Evolutionary conservation across 2,329 filamentous ascomycete species (phyloP).

Genomic region (Aspergillus ochraceoroseus): DNA sequence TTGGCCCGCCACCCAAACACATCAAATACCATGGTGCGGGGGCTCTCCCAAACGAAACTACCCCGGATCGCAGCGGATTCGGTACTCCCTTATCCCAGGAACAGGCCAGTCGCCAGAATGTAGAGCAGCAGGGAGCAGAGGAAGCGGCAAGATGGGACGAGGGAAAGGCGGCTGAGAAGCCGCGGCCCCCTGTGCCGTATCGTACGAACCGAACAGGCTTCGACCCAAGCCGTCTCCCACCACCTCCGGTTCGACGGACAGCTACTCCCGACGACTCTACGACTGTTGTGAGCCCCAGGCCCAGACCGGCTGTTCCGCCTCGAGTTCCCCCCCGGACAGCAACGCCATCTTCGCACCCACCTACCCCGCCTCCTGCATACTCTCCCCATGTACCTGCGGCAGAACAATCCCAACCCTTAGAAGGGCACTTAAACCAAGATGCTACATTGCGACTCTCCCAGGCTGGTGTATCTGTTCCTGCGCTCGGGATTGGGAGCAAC

Average conservation of each 20-base stretch:
- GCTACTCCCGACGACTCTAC: constrained; percentile 28
- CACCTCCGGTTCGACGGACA: constrained; percentile 57
- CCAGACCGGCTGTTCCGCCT: constrained; percentile 59
- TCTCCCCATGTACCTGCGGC: constrained; percentile 37
- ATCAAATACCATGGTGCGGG: constrained; percentile 47
- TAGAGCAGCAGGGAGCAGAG: constrained; percentile 21
- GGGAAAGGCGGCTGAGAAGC: constrained; percentile 33
- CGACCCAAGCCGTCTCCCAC: constrained; percentile 63
- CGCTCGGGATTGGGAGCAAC: constrained; percentile 61
- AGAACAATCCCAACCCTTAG: constrained; percentile 28
- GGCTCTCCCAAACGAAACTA: constrained; percentile 44
- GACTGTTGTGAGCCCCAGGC: constrained; percentile 31
- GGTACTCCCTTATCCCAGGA: constrained; percentile 43
- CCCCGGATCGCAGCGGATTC: constrained; percentile 41
- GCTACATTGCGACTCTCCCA: constrained; percentile 63
- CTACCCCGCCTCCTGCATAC: constrained; percentile 46
- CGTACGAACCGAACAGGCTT: constrained; percentile 66
- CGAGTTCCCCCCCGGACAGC: constrained; percentile 64
- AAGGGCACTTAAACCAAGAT: constrained; percentile 51
- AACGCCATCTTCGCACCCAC: constrained; percentile 44
- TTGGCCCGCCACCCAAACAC: constrained; percentile 75
- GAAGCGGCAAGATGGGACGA: constrained; percentile 17
- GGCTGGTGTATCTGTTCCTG: constrained; percentile 73
- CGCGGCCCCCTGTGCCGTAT: constrained; percentile 65
- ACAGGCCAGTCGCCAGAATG: constrained; percentile 32